Conservation (phyloP, 305 asterid species). For the Lippia alba region DNA sequence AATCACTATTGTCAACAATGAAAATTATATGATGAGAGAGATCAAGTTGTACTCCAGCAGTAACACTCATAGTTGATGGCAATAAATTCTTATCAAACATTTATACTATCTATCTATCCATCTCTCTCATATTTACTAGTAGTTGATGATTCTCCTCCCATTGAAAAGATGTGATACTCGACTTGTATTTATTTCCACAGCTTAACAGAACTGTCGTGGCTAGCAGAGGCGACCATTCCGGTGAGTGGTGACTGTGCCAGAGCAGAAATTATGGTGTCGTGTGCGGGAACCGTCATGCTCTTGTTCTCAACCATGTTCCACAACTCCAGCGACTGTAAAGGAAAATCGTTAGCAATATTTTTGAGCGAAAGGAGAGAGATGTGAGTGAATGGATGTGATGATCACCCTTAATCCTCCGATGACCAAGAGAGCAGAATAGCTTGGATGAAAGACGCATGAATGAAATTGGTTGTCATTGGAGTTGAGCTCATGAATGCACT, state of each 20-base stretch:
- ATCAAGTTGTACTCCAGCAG: no score
- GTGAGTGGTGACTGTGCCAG: conserved; percentile 86
- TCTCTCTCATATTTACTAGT: no score
- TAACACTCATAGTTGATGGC: no score
- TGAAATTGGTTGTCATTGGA: conserved; percentile 84
- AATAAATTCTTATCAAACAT: no score
- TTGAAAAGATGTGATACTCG: no score
- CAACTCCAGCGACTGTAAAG: conserved; percentile 75
- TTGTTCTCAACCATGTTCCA: conserved; percentile 92
- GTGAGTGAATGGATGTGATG: background rate
- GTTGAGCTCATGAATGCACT: conserved; percentile 83
- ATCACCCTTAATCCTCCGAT: conserved; percentile 83
- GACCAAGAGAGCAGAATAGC: conserved; percentile 83
- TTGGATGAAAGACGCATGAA: conserved; percentile 97
- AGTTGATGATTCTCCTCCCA: no score
- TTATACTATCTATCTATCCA: no score
- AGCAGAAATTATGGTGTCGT: conserved; percentile 78
- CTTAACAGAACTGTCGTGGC: conserved; percentile 95
- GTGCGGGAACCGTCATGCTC: conserved; percentile 89
- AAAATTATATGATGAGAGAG: no score
- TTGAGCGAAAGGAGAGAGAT: background rate
- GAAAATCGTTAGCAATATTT: no score
- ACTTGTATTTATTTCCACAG: conserved; percentile 67
- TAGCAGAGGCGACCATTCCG: conserved; percentile 93
- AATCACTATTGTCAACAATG: no score